These are phyloP conservation scores for Skeletonema grethae DNA, from an alignment of 108 stramenopile genomes.

Conservation along the genomic window DNA sequence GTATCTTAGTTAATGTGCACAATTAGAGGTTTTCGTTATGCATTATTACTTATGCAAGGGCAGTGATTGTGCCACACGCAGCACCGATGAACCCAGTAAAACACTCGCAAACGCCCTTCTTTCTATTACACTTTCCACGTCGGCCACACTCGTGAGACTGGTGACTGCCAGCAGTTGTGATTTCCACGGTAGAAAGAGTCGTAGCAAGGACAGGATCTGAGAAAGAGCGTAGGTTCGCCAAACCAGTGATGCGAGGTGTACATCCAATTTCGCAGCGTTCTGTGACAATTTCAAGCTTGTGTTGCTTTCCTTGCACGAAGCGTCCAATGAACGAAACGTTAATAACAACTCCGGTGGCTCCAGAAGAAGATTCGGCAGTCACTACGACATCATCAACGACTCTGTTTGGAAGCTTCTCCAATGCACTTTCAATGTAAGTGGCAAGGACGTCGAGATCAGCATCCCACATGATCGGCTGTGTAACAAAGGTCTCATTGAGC, in stretches of 20 bases:
- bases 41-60: constrained; percentile 24
- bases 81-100: constrained; percentile 61
- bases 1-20: too few species aligned
- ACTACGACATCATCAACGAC: constrained; percentile 66
- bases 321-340: constrained; percentile 54
- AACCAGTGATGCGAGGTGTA: constrained; percentile 53
- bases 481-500: constrained; percentile 60
- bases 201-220: constrained; percentile 30
- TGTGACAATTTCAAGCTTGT: constrained; percentile 54
- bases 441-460: constrained; percentile 20
- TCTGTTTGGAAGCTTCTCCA: constrained; percentile 57
- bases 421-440: constrained; percentile 33
- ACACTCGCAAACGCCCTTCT: constrained; percentile 73
- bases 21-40: too few species aligned
- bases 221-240: constrained; percentile 43
- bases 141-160: constrained; percentile 69
- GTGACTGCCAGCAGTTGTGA: constrained; percentile 47
- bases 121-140: constrained; percentile 75
- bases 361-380: constrained; percentile 22
- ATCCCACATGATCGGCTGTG: constrained; percentile 51
- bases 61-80: constrained; percentile 29
- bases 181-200: constrained; percentile 46
- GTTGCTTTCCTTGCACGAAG: constrained; percentile 55
- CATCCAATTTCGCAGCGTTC: constrained; percentile 55
- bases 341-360: constrained; percentile 28